Base-by-base conservation (phyloP, 176 grass and related monocot species). In the Saccharum officinarum region DNA sequence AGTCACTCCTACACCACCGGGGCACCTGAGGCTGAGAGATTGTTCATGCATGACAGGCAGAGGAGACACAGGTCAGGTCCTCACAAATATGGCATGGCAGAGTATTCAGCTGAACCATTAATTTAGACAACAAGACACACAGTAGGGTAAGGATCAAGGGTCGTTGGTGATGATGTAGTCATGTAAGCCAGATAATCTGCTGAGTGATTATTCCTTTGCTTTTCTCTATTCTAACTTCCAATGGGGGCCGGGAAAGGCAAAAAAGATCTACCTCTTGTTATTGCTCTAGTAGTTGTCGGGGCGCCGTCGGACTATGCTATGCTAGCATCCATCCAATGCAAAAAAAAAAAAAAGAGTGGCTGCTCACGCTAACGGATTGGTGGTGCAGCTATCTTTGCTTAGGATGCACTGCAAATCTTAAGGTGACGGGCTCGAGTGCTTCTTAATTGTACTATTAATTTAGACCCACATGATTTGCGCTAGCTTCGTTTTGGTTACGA, bases 401-500 rank as follows among this genome's bases (percentile, higher is more conserved):
- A 62, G 64, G 39, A 70, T 39, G 62, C 82, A 89, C 85, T 47
- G 49, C 87, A 89, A 81, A 76, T 31, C 62, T 85, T 72, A 39
- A 25, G 22, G 34, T 82, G 66, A 71, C 66, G 28, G 25, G 9
- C 16, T 1, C 23, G 44, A 33, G 14, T 12, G 26, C 25, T 65
- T 25, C 61, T 13, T 2, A 49, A 80, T 14, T 33, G 16, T 22
- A 12, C 1, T 67, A 7, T 10, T 22, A 20, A 13, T 59, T 41
- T 83, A 71, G 41, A 0, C 3, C 55, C 55, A 59, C 55, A 59
- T 2, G 55, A 59, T 59, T 59, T 5, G 20, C 7, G 55, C 55
- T 59, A 59, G 0, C 55, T n/a, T n/a, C 55, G 10, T 59, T 59
- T n/a, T n/a, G 18, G 0, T 57, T n/a, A 59, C 55, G 7, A 59